Conservation (phyloP, 257 asterid genomes). For the Anisodus acutangulus region DNA sequence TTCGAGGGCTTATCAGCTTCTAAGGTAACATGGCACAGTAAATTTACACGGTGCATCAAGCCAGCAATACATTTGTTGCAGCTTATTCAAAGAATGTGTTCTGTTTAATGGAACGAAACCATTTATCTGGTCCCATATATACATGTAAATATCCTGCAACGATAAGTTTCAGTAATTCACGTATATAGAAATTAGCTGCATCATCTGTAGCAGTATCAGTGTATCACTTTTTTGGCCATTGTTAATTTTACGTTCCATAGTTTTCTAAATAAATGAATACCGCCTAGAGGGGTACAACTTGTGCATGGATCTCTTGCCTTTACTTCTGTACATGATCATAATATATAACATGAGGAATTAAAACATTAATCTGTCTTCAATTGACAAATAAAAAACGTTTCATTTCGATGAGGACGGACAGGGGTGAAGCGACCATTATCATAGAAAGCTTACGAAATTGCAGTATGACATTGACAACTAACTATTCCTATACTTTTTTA, state of each 20-base stretch:
- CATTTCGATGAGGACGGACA: background rate
- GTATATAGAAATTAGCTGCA: background rate
- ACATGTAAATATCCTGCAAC: slow-evolving; percentile 27
- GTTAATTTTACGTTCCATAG: background rate
- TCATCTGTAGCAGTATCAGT: background rate
- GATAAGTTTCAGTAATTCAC: slow-evolving; percentile 3
- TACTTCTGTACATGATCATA: background rate
- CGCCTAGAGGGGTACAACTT: background rate
- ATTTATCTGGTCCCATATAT: background rate
- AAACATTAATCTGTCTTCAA: background rate
- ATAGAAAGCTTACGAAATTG: background rate
- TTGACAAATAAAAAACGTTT: background rate
- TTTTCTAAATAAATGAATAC: background rate
- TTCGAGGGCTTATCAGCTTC: background rate
- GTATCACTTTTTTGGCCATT: background rate
- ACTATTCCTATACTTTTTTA: background rate
- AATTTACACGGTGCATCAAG: background rate
- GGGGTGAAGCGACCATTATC: background rate
- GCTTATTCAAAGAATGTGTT: background rate
- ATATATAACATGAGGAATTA: background rate
- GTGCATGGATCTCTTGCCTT: background rate
- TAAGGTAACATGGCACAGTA: background rate
- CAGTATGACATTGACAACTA: background rate
- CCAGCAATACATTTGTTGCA: background rate
- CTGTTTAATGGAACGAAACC: slow-evolving; percentile 10